Evolutionary conservation across 23 red algal genomes (phyloP).

Genomic region (Cyanidiococcus yangmingshanensis): DNA sequence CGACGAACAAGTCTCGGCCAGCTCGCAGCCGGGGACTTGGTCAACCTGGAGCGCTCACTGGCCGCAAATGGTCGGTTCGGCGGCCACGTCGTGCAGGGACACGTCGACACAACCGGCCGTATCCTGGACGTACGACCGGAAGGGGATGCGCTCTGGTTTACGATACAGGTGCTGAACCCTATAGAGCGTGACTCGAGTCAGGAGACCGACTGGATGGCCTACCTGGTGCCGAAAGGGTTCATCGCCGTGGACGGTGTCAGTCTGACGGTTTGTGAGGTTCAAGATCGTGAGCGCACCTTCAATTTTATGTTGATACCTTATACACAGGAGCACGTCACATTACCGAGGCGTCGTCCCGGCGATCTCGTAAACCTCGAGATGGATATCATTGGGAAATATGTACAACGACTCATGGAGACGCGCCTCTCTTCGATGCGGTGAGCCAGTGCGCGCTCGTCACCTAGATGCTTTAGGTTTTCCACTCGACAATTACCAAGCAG

Average conservation of each 20-base stretch:
- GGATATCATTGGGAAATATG: slow-evolving; percentile 96
- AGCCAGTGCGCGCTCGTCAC: too few relatives aligned
- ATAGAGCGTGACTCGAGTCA: slow-evolving; percentile 15
- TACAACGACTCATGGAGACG: slow-evolving; percentile 51
- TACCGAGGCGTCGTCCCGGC: slow-evolving; percentile 46
- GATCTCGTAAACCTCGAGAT: slow-evolving; percentile 84
- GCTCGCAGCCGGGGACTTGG: slow-evolving; percentile 28
- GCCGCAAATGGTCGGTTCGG: slow-evolving; percentile 76
- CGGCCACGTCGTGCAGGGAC: slow-evolving; percentile 96
- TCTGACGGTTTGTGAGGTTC: slow-evolving; percentile 67
- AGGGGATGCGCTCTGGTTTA: slow-evolving; percentile 69
- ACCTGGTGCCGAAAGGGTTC: slow-evolving; percentile 85
- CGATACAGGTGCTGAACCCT: neutral
- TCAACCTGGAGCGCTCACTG: slow-evolving; percentile 87
- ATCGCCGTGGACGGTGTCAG: slow-evolving; percentile 87
- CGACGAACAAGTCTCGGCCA: slow-evolving; percentile 74
- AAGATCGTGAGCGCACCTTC: slow-evolving; percentile 40
- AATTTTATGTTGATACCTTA: slow-evolving; percentile 87
- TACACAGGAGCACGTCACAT: slow-evolving; percentile 72
- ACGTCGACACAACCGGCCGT: slow-evolving; percentile 79
- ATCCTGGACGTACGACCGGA: slow-evolving; percentile 47
- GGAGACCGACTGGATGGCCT: slow-evolving; percentile 41
- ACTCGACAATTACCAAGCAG: too few relatives aligned
- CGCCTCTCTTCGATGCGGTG: slow-evolving; percentile 15
- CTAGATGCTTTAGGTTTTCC: too few relatives aligned